Conservation (phyloP, 306 rosid species). For the Lathyrus tuberosus region DNA sequence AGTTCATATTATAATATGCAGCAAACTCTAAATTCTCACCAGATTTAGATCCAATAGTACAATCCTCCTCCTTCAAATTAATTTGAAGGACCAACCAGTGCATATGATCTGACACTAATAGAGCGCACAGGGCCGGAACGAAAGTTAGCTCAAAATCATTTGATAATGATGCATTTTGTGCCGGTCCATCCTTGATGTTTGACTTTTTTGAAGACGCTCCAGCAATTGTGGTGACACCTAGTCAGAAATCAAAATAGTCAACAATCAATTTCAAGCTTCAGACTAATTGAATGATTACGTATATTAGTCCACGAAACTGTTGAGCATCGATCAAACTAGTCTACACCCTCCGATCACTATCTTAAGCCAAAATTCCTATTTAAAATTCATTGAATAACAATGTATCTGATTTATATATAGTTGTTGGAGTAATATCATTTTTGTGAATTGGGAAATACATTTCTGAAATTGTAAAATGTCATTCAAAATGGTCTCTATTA, state of each 20-base stretch:
- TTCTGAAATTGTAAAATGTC: background rate
- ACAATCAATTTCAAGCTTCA: background rate
- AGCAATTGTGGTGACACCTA: conserved; percentile 81
- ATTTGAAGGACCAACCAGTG: conserved; percentile 58
- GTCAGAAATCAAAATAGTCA: conserved; percentile 25
- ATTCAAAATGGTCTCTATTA: background rate
- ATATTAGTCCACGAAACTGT: background rate
- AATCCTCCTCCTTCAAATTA: conserved; percentile 68
- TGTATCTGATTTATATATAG: too few species aligned
- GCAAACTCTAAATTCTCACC: conserved; percentile 52
- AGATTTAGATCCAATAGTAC: conserved; percentile 46
- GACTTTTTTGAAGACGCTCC: conserved; percentile 53
- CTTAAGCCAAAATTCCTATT: too few species aligned
- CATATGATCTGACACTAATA: conserved; percentile 64
- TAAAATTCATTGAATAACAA: too few species aligned
- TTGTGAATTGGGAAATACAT: background rate
- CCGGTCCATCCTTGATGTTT: conserved; percentile 61
- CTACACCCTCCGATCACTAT: background rate
- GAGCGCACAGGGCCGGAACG: conserved; percentile 52
- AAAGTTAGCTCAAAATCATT: conserved; percentile 58
- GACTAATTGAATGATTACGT: background rate
- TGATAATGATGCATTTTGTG: conserved; percentile 66
- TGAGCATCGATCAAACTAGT: background rate
- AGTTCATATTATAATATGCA: background rate
- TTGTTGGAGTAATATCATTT: background rate